Evolutionary conservation across 306 rosid species (phyloP).

Genomic region (Malus sylvestris): DNA sequence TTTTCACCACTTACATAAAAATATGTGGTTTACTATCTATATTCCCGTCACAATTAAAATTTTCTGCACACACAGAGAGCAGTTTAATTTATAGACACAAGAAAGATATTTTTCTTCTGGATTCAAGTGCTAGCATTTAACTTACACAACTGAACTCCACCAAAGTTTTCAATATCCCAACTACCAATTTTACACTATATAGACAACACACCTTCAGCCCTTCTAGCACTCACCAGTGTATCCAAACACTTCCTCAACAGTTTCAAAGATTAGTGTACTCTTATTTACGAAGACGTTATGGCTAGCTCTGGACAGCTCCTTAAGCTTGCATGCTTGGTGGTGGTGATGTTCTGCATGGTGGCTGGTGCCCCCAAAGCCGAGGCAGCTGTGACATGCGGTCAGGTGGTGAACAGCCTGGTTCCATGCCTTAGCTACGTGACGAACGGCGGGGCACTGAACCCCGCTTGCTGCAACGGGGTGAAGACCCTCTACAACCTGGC

Average conservation of each 20-base stretch:
- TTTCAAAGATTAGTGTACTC: neutral
- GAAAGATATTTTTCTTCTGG: neutral
- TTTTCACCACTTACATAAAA: too few relatives aligned
- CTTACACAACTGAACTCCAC: neutral
- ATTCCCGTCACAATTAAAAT: too few relatives aligned
- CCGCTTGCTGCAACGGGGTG: slow-evolving; percentile 43
- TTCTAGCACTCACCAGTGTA: neutral
- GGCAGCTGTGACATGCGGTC: slow-evolving; percentile 25
- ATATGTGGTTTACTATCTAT: too few relatives aligned
- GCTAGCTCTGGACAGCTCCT: slow-evolving; percentile 12
- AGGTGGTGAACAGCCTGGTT: slow-evolving; percentile 16
- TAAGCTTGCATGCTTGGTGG: slow-evolving; percentile 16
- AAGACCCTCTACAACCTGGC: slow-evolving; percentile 28
- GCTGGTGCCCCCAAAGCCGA: slow-evolving; percentile 18
- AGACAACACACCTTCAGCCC: neutral
- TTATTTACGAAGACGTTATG: slow-evolving; percentile 6
- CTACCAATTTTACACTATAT: neutral
- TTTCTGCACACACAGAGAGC: too few relatives aligned
- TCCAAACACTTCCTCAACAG: neutral
- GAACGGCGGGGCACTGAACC: slow-evolving; percentile 9
- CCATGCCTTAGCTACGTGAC: slow-evolving; percentile 36
- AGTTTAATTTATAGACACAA: too few relatives aligned
- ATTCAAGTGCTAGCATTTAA: neutral
- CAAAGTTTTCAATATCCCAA: neutral
- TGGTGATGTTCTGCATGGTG: slow-evolving; percentile 19